Conservation (phyloP, 139 green algal species). For the Volvox africanus region DNA sequence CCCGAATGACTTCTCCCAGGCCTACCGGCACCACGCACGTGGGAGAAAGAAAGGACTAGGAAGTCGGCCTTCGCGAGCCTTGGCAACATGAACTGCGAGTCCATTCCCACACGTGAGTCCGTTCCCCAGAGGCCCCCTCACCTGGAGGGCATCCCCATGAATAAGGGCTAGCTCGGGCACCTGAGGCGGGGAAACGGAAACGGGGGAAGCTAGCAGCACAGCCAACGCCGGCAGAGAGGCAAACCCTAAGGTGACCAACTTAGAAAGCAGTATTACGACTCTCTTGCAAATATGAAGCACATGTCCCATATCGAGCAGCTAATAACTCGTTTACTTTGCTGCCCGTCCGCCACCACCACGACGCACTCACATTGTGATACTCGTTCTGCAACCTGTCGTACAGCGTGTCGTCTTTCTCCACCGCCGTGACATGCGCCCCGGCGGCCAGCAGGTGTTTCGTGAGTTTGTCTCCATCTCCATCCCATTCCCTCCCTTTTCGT, state of each 20-base stretch:
- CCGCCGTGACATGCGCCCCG: constrained; percentile 82
- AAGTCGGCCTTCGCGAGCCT: no score
- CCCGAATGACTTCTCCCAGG: constrained; percentile 17
- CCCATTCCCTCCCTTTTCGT: no score
- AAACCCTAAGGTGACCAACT: no score
- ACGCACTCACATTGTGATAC: constrained; percentile 47
- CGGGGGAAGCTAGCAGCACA: background rate
- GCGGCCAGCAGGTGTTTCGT: constrained; percentile 83
- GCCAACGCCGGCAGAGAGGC: no score
- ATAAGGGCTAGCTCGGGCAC: constrained; percentile 65
- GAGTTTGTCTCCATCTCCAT: no score
- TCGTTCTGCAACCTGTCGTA: constrained; percentile 56
- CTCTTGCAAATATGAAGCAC: no score
- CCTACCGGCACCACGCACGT: background rate
- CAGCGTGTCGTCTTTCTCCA: constrained; percentile 94
- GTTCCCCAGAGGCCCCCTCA: background rate
- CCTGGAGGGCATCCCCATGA: constrained; percentile 48
- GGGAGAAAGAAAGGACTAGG: no score
- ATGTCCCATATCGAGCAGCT: no score
- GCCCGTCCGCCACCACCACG: no score
- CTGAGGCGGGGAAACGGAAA: background rate
- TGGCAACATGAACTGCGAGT: background rate
- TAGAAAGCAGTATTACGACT: no score
- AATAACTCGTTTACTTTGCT: no score
- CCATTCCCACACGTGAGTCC: no score